Conservation (phyloP, 2,329 filamentous ascomycete species). For the Dactylellina leptospora region DNA sequence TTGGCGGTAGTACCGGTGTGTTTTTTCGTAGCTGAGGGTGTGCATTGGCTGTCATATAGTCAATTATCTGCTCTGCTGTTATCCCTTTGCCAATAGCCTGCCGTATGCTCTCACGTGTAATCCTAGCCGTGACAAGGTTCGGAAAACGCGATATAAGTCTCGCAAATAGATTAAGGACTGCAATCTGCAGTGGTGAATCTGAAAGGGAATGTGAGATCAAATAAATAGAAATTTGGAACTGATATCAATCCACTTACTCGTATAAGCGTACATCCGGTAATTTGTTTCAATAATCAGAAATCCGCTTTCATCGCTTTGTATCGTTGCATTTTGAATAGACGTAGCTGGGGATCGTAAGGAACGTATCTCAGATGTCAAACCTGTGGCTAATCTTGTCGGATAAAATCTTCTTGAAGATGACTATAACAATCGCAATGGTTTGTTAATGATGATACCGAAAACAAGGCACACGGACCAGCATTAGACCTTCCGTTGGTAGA, state of each 20-base stretch:
- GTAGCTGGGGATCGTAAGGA: slow-evolving; percentile 75
- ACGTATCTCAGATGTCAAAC: slow-evolving; percentile 78
- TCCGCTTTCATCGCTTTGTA: slow-evolving; percentile 68
- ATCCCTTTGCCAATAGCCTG: slow-evolving; percentile 89
- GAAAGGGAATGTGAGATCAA: neutral
- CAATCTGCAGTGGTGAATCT: slow-evolving; percentile 87
- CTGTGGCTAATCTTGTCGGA: slow-evolving; percentile 91
- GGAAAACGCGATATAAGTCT: slow-evolving; percentile 89
- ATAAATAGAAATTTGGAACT: neutral
- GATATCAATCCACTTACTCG: slow-evolving; percentile 61
- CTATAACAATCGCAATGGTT: too few relatives aligned
- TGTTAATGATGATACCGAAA: too few relatives aligned
- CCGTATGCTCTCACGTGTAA: slow-evolving; percentile 87
- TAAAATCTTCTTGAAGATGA: slow-evolving; percentile 70
- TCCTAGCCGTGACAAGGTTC: slow-evolving; percentile 89
- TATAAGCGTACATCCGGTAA: slow-evolving; percentile 97
- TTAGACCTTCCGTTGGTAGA: slow-evolving; percentile 68
- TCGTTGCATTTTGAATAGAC: slow-evolving; percentile 73
- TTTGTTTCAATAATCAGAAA: slow-evolving; percentile 98
- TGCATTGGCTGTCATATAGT: slow-evolving; percentile 88
- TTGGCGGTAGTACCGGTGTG: slow-evolving; percentile 82
- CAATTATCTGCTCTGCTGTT: slow-evolving; percentile 92
- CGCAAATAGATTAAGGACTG: slow-evolving; percentile 88
- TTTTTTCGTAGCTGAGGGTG: slow-evolving; percentile 85
- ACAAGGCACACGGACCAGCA: too few relatives aligned